Evolutionary conservation across 306 rosid species (phyloP), one percentile per base, ranked within the genome.

Genomic region (Citrullus mucosospermus): DNA sequence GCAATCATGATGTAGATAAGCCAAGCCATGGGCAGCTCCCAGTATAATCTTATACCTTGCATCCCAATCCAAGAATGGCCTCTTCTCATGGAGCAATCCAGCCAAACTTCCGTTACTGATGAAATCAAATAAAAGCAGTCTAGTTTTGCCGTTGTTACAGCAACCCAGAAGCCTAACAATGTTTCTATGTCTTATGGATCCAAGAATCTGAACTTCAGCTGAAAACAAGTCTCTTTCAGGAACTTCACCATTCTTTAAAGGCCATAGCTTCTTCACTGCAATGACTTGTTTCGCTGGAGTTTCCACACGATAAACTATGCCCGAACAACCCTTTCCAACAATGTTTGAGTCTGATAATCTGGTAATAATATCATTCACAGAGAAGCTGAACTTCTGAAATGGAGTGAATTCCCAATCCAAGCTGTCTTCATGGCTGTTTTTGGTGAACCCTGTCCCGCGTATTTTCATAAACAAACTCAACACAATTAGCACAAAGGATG

Each of bases 181-280:
- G 58, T 94, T 94, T 55, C 89, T 94, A 78, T 94, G 98, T 87
- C 98, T 86, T 75, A 94, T 89, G 25, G 96, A 90, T 77, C 98
- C 98, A 79, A 94, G 91, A 57, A 90, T 88, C 82, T 81, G 90
- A 81, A 94, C 98, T 87, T 94, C 98, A 38, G 96, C 88, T 58
- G 90, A 78, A 53, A 94, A 92, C 83, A 75, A 74, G 80, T 94
- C 97, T 56, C 90, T 85, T 81, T 89, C 96, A 58, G 88, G 89
- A 76, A 74, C 60, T 81, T 92, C 98, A 1, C 87, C 88, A 11
- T 78, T 87, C 79, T 75, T 90, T 74, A 82, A 60, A 32, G 94
- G 91, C 97, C 97, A 94, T 53, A 94, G 88, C 86, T 92, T 94
- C 95, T 94, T 94, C 89, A 94, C 98, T 48, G 98, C 98, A 78